phyloP scores from a whole-genome alignment of 2,329 filamentous ascomycete species.

The Botrytis medusae region DNA sequence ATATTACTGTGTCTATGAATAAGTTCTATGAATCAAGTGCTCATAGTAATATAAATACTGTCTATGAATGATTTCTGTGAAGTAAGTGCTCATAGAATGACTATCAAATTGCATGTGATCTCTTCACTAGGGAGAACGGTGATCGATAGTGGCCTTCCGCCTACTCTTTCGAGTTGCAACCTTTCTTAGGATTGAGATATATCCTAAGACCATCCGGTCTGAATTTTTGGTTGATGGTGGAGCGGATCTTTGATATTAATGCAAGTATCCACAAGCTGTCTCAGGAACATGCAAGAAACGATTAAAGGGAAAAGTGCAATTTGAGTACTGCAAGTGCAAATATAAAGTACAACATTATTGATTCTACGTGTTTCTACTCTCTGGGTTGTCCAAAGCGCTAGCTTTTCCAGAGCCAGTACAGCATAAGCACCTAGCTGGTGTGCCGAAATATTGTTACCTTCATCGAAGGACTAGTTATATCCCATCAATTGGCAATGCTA shows the following conservation, averaged over 20 bases:
- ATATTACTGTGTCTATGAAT: neutral
- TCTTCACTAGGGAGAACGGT: neutral
- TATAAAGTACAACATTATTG: neutral
- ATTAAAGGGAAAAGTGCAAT: neutral
- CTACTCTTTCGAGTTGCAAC: neutral
- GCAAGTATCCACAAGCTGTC: slow-evolving; percentile 10
- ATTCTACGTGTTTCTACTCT: neutral
- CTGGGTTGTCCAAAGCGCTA: neutral
- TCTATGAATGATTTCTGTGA: neutral
- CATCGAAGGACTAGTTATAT: neutral
- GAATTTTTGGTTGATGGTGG: neutral
- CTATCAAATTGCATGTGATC: neutral
- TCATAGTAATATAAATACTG: neutral
- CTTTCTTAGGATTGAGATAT: neutral
- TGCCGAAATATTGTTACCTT: neutral
- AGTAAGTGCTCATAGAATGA: neutral
- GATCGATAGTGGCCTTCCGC: neutral
- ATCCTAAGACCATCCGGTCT: neutral
- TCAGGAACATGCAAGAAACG: neutral
- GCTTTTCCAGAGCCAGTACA: neutral
- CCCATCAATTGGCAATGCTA: neutral
- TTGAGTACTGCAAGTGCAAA: neutral
- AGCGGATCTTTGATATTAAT: neutral
- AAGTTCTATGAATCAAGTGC: neutral
- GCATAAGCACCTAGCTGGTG: neutral